Evolutionary conservation across 2,329 filamentous ascomycete species (phyloP), one percentile per base, ranked within the genome.

Genomic region (Xylaria sp.): DNA sequence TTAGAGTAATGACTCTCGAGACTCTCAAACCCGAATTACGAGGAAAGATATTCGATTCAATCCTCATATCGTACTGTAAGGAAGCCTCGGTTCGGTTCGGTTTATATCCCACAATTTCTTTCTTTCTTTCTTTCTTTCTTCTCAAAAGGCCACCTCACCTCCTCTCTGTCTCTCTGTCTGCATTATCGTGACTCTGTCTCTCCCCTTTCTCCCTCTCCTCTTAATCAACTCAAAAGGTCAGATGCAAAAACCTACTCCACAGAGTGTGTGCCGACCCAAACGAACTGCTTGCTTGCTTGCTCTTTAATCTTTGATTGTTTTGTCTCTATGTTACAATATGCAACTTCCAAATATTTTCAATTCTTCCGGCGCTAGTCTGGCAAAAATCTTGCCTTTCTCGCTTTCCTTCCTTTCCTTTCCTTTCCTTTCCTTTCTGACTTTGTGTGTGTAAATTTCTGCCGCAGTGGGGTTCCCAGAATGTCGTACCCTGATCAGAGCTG

Each of bases 281-380:
- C 23, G 9, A 31, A 18, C 46, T 61, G n/a, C 28, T 28, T 28
- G 28, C 28, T 28, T 28, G 28, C 28, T 28, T 28, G 28, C n/a
- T 41, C 20, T 55, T 56, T 52, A 20, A 50, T 63, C 34, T 18
- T 44, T 31, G 25, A 3, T 46, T 34, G 31, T 37, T 46, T 25
- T 25, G 13, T 39, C 25, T 67, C 66, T 64, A 68, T 68, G 56
- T n/a, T 68, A 68, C 66, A 68, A 64, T 65, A 65, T 68, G 68
- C 61, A 65, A 65, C 46, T 58, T 37, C 10, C 39, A 4, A 51
- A 59, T 51, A 20, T 50, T 25, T 54, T 12, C 41, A 13, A 18
- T 57, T 46, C 13, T 41, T 23, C 25, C 1, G 44, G n/a, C 9
- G 5, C 34, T 8, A 10, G 41, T 34, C 52, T 48, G 41, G 34